A percentile compares a stretch with the other conserved stretches of the same genome.
These are phyloP conservation scores for Chimonanthus praecox DNA, from an alignment of 164 flowering plant species.

Conservation along the genomic window DNA sequence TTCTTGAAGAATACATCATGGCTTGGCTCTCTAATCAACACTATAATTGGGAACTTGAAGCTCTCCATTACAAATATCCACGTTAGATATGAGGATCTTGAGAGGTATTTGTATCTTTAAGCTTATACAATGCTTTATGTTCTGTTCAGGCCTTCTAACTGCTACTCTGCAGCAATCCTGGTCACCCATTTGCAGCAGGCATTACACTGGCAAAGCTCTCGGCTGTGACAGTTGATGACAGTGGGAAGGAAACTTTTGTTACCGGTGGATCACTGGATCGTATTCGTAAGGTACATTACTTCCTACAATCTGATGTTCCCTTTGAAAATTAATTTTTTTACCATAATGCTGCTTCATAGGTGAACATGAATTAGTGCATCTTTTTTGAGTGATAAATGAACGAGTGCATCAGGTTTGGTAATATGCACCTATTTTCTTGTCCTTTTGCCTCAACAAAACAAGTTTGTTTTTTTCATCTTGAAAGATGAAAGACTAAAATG, in stretches of 20 bases:
- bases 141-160: slow-evolving; percentile 14
- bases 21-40: slow-evolving; percentile 91
- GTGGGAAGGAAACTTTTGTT: slow-evolving; percentile 78
- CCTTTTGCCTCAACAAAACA: not conserved
- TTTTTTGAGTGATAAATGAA: not conserved
- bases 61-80: slow-evolving; percentile 94
- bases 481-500: not conserved
- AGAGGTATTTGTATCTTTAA: slow-evolving; percentile 52
- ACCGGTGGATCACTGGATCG: slow-evolving; percentile 81
- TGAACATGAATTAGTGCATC: not conserved
- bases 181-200: slow-evolving; percentile 97
- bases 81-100: slow-evolving; percentile 95
- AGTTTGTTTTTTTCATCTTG: not conserved
- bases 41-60: slow-evolving; percentile 89
- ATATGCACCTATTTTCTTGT: not conserved
- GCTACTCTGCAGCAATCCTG: slow-evolving; percentile 68
- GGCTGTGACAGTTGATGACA: slow-evolving; percentile 86
- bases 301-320: not conserved
- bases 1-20: slow-evolving; percentile 77
- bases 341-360: not conserved
- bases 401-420: not conserved
- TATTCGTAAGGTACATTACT: slow-evolving; percentile 72
- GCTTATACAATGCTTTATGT: not conserved
- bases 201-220: slow-evolving; percentile 78
- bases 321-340: not conserved